Evolutionary conservation across 176 grass and related monocot genomes (phyloP).

Genomic region (Poa pratensis): DNA sequence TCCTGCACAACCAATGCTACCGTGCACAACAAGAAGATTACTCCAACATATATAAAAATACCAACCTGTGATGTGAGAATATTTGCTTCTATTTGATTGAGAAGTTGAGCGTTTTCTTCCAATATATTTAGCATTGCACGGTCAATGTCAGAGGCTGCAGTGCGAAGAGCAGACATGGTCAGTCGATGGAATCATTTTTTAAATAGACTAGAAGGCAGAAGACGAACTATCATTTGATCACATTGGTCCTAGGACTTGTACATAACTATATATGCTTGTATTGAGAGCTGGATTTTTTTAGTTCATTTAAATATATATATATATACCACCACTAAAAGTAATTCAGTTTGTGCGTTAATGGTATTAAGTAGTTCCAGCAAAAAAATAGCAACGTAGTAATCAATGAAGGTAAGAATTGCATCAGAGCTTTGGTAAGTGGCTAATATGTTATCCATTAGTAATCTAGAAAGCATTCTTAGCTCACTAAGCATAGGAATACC

Average conservation of each 20-base stretch:
- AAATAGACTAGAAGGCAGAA: constrained; percentile 8
- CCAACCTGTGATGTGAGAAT: constrained; percentile 78
- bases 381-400: constrained; percentile 24
- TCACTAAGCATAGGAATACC: constrained; percentile 13
- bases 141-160: constrained; percentile 73
- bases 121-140: constrained; percentile 61
- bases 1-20: constrained; percentile 6
- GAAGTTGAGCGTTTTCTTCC: constrained; percentile 77
- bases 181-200: background rate
- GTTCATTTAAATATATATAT: background rate
- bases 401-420: constrained; percentile 6
- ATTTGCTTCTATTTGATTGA: constrained; percentile 82
- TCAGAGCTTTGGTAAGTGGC: background rate
- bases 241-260: background rate
- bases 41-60: constrained; percentile 27
- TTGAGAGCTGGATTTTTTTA: background rate
- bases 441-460: background rate
- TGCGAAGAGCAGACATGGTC: constrained; percentile 23
- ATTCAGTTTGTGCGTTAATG: background rate
- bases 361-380: background rate
- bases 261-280: constrained; percentile 24
- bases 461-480: background rate
- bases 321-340: background rate
- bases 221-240: background rate
- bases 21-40: constrained; percentile 18